Conservation (phyloP, 768 basidiomycete species). For the Lanmaoa pseudosensibilis region DNA sequence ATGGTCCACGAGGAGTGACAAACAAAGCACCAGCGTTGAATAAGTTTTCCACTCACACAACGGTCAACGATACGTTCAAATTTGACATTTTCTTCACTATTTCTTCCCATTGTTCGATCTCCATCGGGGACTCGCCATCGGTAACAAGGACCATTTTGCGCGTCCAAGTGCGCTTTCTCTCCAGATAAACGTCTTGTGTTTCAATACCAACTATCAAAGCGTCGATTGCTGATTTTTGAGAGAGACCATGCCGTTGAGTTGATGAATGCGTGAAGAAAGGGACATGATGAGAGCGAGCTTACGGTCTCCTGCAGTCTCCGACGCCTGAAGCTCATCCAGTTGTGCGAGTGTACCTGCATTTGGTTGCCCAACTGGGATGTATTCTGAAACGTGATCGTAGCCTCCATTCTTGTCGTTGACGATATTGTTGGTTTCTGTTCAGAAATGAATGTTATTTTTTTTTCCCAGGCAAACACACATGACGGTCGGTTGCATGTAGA, state of each 20-base stretch:
- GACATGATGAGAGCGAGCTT: constrained; percentile 24
- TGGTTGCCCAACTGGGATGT: constrained; percentile 66
- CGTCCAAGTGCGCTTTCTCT: constrained; percentile 78
- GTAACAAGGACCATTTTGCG: constrained; percentile 83
- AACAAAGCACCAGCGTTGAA: not conserved
- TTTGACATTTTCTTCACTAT: constrained; percentile 65
- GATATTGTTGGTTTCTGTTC: constrained; percentile 62
- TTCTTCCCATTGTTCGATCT: constrained; percentile 73
- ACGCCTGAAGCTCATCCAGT: constrained; percentile 58
- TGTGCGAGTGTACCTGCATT: constrained; percentile 65
- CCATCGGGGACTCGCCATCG: constrained; percentile 76
- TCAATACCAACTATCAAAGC: constrained; percentile 85
- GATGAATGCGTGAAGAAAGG: not conserved
- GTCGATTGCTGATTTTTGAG: constrained; percentile 62
- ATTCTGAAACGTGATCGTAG: constrained; percentile 73
- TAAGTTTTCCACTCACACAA: constrained; percentile 57
- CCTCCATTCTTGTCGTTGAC: constrained; percentile 61
- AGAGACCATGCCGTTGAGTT: not conserved
- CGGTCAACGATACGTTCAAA: constrained; percentile 55
- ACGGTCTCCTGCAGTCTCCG: constrained; percentile 65
- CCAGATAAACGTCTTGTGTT: constrained; percentile 67
- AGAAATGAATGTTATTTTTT: not conserved
- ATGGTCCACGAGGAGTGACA: not conserved
- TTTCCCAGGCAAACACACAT: not conserved
- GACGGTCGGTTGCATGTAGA: not conserved